Base-by-base conservation (phyloP, 306 rosid genomes). In the Cicer yamashitae region DNA sequence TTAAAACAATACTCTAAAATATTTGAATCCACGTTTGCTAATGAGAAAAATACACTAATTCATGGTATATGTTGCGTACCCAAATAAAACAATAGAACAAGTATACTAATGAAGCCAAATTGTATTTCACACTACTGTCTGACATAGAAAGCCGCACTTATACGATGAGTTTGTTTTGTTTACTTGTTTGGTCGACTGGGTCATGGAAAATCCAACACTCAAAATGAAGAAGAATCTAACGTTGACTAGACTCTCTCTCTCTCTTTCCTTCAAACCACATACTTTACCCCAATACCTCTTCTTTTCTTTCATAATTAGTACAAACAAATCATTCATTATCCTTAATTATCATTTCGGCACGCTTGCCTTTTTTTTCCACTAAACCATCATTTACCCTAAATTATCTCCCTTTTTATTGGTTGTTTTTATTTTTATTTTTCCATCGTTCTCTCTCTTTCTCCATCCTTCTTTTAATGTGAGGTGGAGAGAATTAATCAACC, bases 211-310 rank as follows among this genome's bases (percentile, higher is more conserved):
- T 12, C 45, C 9, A 41, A 39, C 66, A 50, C 58, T 30, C 37
- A 30, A 41, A 25, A 38, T 8, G 60, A n/a, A 7, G 1, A 20
- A 17, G 6, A 62, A 8, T 3, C 53, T 73, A 12, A 7, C 50
- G 52, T 76, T 80, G 84, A 71, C 77, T 20, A 12, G 65, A 53
- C 78, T 62, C 70, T 64, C 62, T 54, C 56, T 58, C 17, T 52
- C 34, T 17, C 18, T 17, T 66, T 43, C 71, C 74, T 15, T 22
- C 59, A 14, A 50, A 57, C 40, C 37, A 20, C 22, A 20, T 20
- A 20, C 22, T 30, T 30, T 30, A 30, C 37, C 37, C 37, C 37
- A 30, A 30, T 30, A 30, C 37, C 37, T 30, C 37, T 30, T 30
- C 37, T 30, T 30, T 30, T 30, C 37, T 30, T 30, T 30, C 37